A percentile compares a stretch with the other conserved stretches of the same genome.
phyloP scores from a whole-genome alignment of 257 asterid genomes.

The Jacaranda mimosifolia region DNA sequence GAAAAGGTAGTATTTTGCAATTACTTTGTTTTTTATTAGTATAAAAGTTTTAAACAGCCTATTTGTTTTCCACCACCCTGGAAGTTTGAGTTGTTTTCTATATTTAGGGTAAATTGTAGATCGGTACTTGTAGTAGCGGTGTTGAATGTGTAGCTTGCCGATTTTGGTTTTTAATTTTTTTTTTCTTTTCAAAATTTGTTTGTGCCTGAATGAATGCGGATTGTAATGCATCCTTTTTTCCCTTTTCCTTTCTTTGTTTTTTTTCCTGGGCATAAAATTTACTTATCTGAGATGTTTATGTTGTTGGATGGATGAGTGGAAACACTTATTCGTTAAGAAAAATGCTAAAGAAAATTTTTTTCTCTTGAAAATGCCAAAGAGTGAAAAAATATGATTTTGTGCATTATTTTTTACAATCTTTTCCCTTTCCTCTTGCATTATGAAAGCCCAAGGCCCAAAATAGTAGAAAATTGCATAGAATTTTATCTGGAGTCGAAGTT shows the following conservation, averaged over 20 bases:
- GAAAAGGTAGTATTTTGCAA: slow-evolving; percentile 57
- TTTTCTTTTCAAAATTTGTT: background rate
- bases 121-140: slow-evolving; percentile 26
- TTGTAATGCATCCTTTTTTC: background rate
- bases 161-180: background rate
- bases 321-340: background rate
- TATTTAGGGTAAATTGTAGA: background rate
- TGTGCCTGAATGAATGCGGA: background rate
- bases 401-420: background rate
- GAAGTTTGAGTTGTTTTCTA: background rate
- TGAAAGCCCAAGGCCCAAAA: background rate
- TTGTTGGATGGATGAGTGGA: background rate
- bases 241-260: too few species aligned
- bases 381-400: background rate
- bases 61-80: too few species aligned
- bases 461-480: background rate
- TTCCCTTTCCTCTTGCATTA: background rate
- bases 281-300: background rate
- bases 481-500: background rate
- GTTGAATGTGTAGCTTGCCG: background rate
- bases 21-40: background rate
- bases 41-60: too few species aligned
- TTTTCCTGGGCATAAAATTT: background rate
- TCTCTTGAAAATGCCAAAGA: background rate
- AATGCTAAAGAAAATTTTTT: background rate